A percentile compares a stretch with the other conserved stretches of the same genome.
Evolutionary conservation across 2,329 filamentous ascomycete species (phyloP).

Genomic region (Cercospora sesami): DNA sequence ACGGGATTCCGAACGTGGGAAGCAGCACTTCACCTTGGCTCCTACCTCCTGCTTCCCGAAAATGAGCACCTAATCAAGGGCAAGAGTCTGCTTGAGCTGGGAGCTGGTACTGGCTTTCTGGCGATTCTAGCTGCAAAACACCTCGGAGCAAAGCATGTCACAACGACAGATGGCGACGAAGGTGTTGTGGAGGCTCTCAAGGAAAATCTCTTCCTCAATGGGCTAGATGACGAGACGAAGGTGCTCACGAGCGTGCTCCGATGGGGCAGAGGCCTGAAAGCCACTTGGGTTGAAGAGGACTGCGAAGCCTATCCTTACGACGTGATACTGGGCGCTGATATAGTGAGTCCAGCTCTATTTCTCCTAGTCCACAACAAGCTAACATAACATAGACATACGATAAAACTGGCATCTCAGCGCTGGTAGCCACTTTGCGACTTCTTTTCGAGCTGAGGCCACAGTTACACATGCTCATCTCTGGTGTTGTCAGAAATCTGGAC

Average conservation of each 20-base stretch:
- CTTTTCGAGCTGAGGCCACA: slow-evolving; percentile 59
- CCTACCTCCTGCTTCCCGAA: slow-evolving; percentile 59
- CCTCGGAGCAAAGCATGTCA: slow-evolving; percentile 59
- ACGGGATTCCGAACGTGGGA: slow-evolving; percentile 82
- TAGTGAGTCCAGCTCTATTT: slow-evolving; percentile 47
- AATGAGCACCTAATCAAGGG: slow-evolving; percentile 52
- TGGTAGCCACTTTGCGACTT: slow-evolving; percentile 65
- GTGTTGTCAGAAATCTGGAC: slow-evolving; percentile 67
- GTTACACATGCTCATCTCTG: slow-evolving; percentile 65
- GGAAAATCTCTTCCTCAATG: slow-evolving; percentile 69
- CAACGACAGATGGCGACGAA: slow-evolving; percentile 73
- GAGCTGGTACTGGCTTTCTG: slow-evolving; percentile 73
- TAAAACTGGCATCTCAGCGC: slow-evolving; percentile 59
- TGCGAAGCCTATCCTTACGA: slow-evolving; percentile 53
- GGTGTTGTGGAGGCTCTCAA: slow-evolving; percentile 67
- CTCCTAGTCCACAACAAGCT: slow-evolving; percentile 11
- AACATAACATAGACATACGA: slow-evolving; percentile 66
- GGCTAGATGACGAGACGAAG: slow-evolving; percentile 52
- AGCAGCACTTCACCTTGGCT: slow-evolving; percentile 70
- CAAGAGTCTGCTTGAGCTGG: slow-evolving; percentile 68
- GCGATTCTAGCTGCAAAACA: slow-evolving; percentile 72
- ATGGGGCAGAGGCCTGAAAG: slow-evolving; percentile 64
- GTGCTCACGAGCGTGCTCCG: slow-evolving; percentile 58
- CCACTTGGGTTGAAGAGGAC: slow-evolving; percentile 58
- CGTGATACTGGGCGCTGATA: slow-evolving; percentile 71